phyloP scores from a whole-genome alignment of 192 early-diverging fungal species.

The Coemansia sp. region DNA sequence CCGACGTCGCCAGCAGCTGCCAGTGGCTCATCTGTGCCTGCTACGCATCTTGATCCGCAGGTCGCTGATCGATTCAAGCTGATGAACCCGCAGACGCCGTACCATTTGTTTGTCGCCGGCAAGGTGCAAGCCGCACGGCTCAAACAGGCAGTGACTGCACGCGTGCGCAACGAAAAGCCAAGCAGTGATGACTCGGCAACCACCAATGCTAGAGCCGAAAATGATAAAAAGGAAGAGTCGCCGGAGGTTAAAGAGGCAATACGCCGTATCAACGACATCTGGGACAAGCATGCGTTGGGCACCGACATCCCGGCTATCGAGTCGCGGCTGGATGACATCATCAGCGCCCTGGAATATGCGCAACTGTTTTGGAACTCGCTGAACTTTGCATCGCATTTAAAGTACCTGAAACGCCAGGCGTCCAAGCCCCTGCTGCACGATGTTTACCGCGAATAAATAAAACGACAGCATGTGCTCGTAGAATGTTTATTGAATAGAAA shows the following conservation, averaged over 20 bases:
- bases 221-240: neutral
- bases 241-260: conserved; percentile 10
- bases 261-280: conserved; percentile 33
- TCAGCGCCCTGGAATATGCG: conserved; percentile 34
- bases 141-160: conserved; percentile 27
- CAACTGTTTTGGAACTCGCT: conserved; percentile 49
- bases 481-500: too few relatives aligned
- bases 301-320: conserved; percentile 16
- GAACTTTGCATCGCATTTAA: conserved; percentile 43
- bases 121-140: conserved; percentile 45
- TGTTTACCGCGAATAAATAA: conserved; percentile 20
- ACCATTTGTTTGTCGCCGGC: conserved; percentile 48
- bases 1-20: conserved; percentile 1
- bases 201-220: too few relatives aligned
- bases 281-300: conserved; percentile 13
- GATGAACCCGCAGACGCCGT: conserved; percentile 49
- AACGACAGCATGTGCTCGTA: too few relatives aligned
- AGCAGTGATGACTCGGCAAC: too few relatives aligned
- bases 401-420: conserved; percentile 25
- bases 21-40: neutral
- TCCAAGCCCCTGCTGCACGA: conserved; percentile 20
- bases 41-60: conserved; percentile 15
- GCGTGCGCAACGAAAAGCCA: too few relatives aligned
- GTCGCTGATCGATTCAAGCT: conserved; percentile 43
- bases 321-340: conserved; percentile 28